A percentile compares a stretch with the other conserved stretches of the same genome.
Evolutionary conservation across 2,329 filamentous ascomycete species (phyloP).

Genomic region (Ceratocystis albifundus): DNA sequence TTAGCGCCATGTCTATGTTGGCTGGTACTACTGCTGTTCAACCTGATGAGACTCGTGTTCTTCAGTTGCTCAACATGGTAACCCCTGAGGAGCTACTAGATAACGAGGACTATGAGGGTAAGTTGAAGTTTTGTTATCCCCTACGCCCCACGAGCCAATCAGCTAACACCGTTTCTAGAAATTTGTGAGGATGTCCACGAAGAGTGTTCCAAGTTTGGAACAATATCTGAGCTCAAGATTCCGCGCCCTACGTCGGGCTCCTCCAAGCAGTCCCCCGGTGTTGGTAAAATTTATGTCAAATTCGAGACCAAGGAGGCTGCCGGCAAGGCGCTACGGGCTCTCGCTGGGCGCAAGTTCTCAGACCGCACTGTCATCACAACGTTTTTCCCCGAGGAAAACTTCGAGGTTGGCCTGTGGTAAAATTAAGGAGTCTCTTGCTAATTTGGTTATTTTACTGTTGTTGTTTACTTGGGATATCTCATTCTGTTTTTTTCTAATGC

Average conservation of each 20-base stretch:
- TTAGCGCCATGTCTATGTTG: slow-evolving; percentile 96
- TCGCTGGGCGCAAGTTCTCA: slow-evolving; percentile 91
- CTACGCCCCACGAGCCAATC: background rate
- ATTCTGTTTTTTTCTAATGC: slow-evolving; percentile 13
- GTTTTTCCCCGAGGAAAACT: slow-evolving; percentile 96
- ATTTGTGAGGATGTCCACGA: slow-evolving; percentile 90
- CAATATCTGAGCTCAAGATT: slow-evolving; percentile 79
- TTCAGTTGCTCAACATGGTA: slow-evolving; percentile 97
- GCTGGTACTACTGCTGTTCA: slow-evolving; percentile 76
- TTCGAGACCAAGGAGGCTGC: slow-evolving; percentile 69
- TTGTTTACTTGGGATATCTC: slow-evolving; percentile 6
- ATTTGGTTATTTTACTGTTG: background rate
- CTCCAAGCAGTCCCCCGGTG: slow-evolving; percentile 71
- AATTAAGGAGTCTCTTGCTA: background rate
- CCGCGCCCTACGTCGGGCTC: slow-evolving; percentile 74
- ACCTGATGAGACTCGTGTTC: slow-evolving; percentile 66
- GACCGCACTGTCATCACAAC: slow-evolving; percentile 94
- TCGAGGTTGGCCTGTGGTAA: slow-evolving; percentile 83
- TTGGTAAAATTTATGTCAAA: slow-evolving; percentile 97
- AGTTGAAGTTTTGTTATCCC: slow-evolving; percentile 25
- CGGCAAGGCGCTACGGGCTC: slow-evolving; percentile 71
- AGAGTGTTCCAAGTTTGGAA: slow-evolving; percentile 85
- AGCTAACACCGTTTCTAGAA: slow-evolving; percentile 49
- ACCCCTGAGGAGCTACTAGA: slow-evolving; percentile 91
- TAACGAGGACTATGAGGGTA: slow-evolving; percentile 89